These are phyloP conservation scores for Cudoniella acicularis DNA, from an alignment of 495 filamentous ascomycete genomes.

Conservation along the genomic window DNA sequence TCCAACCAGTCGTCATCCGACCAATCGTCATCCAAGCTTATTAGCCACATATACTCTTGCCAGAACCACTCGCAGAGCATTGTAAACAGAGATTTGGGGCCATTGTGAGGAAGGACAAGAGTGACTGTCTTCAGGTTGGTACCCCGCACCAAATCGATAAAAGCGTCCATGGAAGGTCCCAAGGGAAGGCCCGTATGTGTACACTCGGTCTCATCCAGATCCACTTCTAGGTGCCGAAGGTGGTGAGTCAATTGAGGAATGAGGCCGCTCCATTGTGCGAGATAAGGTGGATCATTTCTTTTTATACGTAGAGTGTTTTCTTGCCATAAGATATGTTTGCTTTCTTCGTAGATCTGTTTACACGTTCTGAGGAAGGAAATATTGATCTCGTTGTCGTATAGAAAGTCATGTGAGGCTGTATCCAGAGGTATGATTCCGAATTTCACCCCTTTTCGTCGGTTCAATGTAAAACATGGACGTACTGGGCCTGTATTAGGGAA, in stretches of 20 bases:
- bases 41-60: too few species aligned
- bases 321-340: not conserved
- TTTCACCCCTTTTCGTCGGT: too few species aligned
- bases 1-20: too few species aligned
- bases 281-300: not conserved
- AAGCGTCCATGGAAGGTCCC: not conserved
- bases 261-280: not conserved
- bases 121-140: too few species aligned
- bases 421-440: not conserved
- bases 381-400: not conserved
- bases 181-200: not conserved
- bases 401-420: not conserved
- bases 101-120: too few species aligned
- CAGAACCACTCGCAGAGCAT: too few species aligned
- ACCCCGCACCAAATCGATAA: too few species aligned
- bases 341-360: constrained; percentile 3
- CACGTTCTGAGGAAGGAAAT: not conserved
- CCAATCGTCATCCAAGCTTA: too few species aligned
- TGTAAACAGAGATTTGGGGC: too few species aligned
- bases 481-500: too few species aligned
- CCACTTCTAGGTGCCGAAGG: not conserved
- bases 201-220: not conserved
- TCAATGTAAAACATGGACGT: too few species aligned
- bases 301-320: not conserved
- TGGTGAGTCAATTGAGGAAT: not conserved